Evolutionary conservation across 2,329 filamentous ascomycete genomes (phyloP), one percentile per base, ranked within the genome.

Genomic region (Fusarium sp.): DNA sequence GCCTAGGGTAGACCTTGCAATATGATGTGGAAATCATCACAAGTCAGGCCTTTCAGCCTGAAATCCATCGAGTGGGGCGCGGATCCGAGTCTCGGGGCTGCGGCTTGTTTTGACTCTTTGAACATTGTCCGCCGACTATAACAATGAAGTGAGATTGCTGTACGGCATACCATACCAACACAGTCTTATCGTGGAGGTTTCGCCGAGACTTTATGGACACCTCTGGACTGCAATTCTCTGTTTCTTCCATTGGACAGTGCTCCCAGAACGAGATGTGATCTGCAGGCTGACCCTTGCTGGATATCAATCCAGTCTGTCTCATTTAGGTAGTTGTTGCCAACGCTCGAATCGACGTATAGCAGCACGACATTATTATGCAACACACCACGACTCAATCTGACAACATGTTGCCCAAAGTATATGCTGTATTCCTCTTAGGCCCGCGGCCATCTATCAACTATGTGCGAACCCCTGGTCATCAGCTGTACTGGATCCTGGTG

Each of bases 1-100:
- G 60, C 53, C 63, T 51, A 58, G 69, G 72, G 62, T 69, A 55
- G 62, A 53, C 71, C 69, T 68, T 69, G 70, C 58, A 70, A 52
- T 37, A 62, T 44, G 54, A 51, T 44, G 64, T 61, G 67, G 55
- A 54, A 61, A 65, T 53, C 48, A 46, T 49, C 28, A 30, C 43
- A 51, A 62, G 37, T 51, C 42, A 66, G 50, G 49, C 52, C 42
- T 65, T 68, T 68, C 63, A 70, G 54, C 63, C 58, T 63, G 51
- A 68, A 54, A 68, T 52, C 48, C 51, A 41, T 34, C 26, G 26
- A 34, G 64, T 71, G 67, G 60, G 58, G 60, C 59, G 61, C 65
- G 51, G 68, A 69, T 48, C 58, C 67, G 55, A 56, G 61, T 58
- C 44, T 69, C 67, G 63, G 50, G 34, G 65, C 54, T 48, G 67